A percentile compares a stretch with the other conserved stretches of the same genome.
These are phyloP conservation scores for Epithemia pelagica DNA, from an alignment of 108 stramenopile species.

Conservation along the genomic window DNA sequence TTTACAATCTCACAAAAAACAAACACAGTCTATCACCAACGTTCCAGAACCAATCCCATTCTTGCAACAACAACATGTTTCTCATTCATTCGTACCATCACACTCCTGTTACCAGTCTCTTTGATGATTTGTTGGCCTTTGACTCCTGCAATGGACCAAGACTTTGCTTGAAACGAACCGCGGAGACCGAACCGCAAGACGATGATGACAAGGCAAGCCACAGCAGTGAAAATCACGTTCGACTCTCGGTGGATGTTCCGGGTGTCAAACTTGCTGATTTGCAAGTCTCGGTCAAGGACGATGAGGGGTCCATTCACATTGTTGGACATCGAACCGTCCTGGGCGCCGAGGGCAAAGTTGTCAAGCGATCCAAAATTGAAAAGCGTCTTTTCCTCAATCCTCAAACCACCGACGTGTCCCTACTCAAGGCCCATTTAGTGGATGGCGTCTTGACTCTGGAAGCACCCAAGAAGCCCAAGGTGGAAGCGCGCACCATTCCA, in stretches of 20 bases:
- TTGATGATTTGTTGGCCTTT: not conserved
- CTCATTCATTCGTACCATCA: not conserved
- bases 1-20: too few relatives aligned
- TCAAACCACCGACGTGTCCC: not conserved
- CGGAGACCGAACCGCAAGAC: not conserved
- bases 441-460: not conserved
- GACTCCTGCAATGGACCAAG: too few relatives aligned
- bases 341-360: not conserved
- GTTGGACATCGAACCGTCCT: not conserved
- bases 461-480: not conserved
- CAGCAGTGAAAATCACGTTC: not conserved
- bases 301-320: not conserved
- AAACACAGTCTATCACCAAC: too few relatives aligned
- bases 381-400: not conserved
- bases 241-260: not conserved
- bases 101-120: not conserved
- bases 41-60: too few relatives aligned
- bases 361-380: not conserved
- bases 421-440: not conserved
- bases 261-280: not conserved
- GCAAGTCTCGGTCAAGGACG: not conserved
- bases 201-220: not conserved
- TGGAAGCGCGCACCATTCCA: not conserved
- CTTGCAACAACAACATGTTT: too few relatives aligned
- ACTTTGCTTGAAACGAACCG: too few relatives aligned